Conservation (phyloP, 805 yeast species). For the Nakazawaea ernobii region DNA sequence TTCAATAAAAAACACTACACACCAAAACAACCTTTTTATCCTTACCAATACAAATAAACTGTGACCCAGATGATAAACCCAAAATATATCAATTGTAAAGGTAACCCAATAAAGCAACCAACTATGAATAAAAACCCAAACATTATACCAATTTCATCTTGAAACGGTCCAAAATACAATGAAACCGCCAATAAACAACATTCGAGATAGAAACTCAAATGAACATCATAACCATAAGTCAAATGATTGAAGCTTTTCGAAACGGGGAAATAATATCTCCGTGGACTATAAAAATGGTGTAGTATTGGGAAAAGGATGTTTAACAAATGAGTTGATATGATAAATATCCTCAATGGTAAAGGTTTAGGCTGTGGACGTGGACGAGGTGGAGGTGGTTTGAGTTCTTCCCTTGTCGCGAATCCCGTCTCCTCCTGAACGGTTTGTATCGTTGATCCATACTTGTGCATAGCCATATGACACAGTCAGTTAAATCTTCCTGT, state of each 20-base stretch:
- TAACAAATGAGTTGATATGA: not conserved
- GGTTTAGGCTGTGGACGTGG: too few relatives aligned
- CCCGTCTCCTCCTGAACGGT: too few relatives aligned
- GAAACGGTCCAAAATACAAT: not conserved
- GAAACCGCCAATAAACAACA: constrained; percentile 1
- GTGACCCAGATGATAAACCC: constrained; percentile 4
- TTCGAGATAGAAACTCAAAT: constrained; percentile 1
- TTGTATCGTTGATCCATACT: too few relatives aligned
- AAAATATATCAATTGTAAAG: not conserved
- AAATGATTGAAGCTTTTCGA: not conserved
- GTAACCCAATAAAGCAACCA: constrained; percentile 1
- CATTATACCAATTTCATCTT: not conserved
- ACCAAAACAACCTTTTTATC: not conserved
- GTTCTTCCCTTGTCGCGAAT: too few relatives aligned
- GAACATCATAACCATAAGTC: not conserved
- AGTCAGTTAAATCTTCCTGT: too few relatives aligned
- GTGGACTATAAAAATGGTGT: not conserved
- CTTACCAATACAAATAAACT: not conserved
- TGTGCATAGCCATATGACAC: too few relatives aligned
- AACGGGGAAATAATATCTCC: not conserved
- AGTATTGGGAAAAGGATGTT: constrained; percentile 4
- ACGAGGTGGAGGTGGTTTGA: too few relatives aligned
- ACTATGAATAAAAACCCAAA: constrained; percentile 9
- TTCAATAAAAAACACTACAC: not conserved
- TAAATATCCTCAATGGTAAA: not conserved